Evolutionary conservation across 164 flowering plant species (phyloP).

Genomic region (Protea cynaroides): DNA sequence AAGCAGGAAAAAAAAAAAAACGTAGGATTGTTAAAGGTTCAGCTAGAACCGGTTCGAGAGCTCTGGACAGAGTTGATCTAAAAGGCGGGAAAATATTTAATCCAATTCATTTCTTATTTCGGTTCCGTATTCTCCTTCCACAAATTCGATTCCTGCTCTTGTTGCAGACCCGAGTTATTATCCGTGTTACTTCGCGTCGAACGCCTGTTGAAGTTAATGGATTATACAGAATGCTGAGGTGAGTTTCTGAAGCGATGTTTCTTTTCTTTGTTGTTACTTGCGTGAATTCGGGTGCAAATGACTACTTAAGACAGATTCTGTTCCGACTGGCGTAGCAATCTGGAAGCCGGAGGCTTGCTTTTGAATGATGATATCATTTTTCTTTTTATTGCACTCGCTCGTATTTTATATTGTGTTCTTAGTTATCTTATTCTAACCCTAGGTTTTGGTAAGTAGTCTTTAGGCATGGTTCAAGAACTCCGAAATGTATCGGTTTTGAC

Average conservation of each 20-base stretch:
- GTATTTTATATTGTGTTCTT: background rate
- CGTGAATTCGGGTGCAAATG: background rate
- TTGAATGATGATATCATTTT: background rate
- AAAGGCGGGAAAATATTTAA: background rate
- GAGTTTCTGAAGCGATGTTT: background rate
- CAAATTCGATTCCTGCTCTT: background rate
- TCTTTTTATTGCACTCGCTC: too few relatives aligned
- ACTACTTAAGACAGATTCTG: too few relatives aligned
- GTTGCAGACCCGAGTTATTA: background rate
- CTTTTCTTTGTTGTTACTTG: background rate
- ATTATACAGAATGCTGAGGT: background rate
- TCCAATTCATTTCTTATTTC: too few relatives aligned
- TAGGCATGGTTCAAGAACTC: too few relatives aligned
- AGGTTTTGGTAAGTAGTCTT: too few relatives aligned
- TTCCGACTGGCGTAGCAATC: background rate
- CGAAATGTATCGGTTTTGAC: too few relatives aligned
- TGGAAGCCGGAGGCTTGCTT: background rate
- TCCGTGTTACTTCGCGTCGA: background rate
- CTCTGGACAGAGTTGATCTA: too few relatives aligned
- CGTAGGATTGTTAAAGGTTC: too few relatives aligned
- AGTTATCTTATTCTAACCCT: too few relatives aligned
- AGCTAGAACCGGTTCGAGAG: too few relatives aligned
- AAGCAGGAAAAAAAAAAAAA: too few relatives aligned
- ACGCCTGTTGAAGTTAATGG: background rate
- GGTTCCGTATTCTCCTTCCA: background rate